Evolutionary conservation across 2,329 filamentous ascomycete genomes (phyloP).

Genomic region (Trichothecium sympodiale): DNA sequence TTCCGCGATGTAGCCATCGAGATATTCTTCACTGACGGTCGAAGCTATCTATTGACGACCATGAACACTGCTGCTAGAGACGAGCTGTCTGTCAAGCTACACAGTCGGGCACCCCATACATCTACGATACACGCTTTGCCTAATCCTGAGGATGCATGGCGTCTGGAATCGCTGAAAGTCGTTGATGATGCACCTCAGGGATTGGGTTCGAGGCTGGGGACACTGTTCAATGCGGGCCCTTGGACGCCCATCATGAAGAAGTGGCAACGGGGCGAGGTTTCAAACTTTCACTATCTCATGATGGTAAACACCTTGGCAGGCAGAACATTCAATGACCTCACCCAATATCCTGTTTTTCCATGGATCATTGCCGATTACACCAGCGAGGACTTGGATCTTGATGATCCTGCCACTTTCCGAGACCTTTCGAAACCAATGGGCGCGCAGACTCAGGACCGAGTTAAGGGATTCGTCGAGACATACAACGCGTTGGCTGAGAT

Average conservation of each 20-base stretch:
- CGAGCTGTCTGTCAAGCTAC: conserved; percentile 67
- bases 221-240: conserved; percentile 74
- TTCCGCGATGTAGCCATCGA: conserved; percentile 96
- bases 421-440: conserved; percentile 96
- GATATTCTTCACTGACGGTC: conserved; percentile 91
- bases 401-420: conserved; percentile 73
- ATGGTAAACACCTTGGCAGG: conserved; percentile 96
- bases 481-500: conserved; percentile 88
- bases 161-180: conserved; percentile 71
- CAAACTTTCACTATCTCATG: conserved; percentile 98
- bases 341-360: conserved; percentile 95
- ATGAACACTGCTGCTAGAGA: conserved; percentile 65
- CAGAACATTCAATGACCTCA: conserved; percentile 93
- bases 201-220: conserved; percentile 82
- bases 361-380: conserved; percentile 96
- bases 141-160: conserved; percentile 82
- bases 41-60: conserved; percentile 85
- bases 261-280: conserved; percentile 91
- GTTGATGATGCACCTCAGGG: conserved; percentile 47
- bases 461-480: conserved; percentile 69
- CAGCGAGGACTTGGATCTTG: conserved; percentile 81
- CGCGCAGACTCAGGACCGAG: conserved; percentile 66
- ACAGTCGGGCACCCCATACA: conserved; percentile 70
- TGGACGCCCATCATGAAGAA: conserved; percentile 77
- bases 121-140: conserved; percentile 56